Evolutionary conservation across 2,329 filamentous ascomycete species (phyloP), one percentile per base, ranked within the genome.

Genomic region (Tolypocladium ovalisporum): DNA sequence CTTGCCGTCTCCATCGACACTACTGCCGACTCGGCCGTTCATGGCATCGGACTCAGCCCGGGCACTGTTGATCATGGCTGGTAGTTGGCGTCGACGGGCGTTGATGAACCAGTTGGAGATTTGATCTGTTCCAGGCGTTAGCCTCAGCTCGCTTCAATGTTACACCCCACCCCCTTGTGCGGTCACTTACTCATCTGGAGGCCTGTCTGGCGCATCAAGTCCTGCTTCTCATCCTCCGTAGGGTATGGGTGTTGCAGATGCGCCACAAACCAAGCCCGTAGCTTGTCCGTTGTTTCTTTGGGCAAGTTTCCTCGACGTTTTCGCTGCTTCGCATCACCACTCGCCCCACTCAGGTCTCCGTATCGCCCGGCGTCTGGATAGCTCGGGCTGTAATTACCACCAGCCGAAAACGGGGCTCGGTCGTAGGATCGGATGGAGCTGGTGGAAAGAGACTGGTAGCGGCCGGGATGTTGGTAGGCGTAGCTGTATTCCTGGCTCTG

Each of bases 101-200:
- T 90, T 90, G 72, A 90, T 90, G 71, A 89, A 90, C 87, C 87
- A 90, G 71, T 90, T 90, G 60, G 85, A 88, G 27, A 90, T 88
- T 76, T 85, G 82, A 70, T 85, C 82, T 85, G 65, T 36, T 49
- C 54, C 32, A 29, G 22, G 52, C 19, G 56, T 64, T 56, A 65
- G 59, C 59, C 57, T 56, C 22, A 39, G 54, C 13, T 52, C 47
- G 8, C 22, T 27, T 9, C 15, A 39, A 4, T 12, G 29, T 15
- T 29, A 22, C 35, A n/a, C 39, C 17, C 10, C 8, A 17, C 12
- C 22, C 15, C 44, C 49, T 58, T 7, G 57, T 9, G 58, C 53
- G n/a, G n/a, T 63, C 68, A 82, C 84, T 76, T 78, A 83, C 87
- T 92, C 75, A 95, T 86, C 56, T 89, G 87, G 34, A 96, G 76